phyloP scores from a whole-genome alignment of 164 flowering plant species.

The Macadamia tetraphylla region DNA sequence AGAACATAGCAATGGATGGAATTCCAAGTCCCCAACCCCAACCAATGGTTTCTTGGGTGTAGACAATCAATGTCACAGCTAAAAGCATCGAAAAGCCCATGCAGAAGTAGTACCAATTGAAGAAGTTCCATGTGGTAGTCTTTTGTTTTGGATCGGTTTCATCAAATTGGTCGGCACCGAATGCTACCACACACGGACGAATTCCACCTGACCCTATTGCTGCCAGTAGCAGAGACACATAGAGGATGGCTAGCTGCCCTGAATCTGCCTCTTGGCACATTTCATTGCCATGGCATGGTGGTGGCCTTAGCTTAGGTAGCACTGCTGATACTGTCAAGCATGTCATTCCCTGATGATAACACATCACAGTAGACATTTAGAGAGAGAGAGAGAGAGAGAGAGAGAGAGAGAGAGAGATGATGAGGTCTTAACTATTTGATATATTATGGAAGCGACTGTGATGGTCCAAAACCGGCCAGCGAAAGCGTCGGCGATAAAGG shows the following conservation, averaged over 20 bases:
- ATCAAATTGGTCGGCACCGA: slow-evolving; percentile 87
- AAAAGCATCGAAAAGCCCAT: slow-evolving; percentile 69
- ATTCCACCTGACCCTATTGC: slow-evolving; percentile 82
- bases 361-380: too few species aligned
- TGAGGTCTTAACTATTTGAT: slow-evolving; percentile 51
- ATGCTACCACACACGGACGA: slow-evolving; percentile 82
- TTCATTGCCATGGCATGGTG: slow-evolving; percentile 32
- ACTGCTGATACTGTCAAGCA: slow-evolving; percentile 57
- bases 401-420: background rate
- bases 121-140: slow-evolving; percentile 64
- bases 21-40: slow-evolving; percentile 90
- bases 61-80: slow-evolving; percentile 78
- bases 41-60: slow-evolving; percentile 75
- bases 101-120: slow-evolving; percentile 84
- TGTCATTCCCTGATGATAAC: slow-evolving; percentile 56
- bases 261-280: slow-evolving; percentile 49
- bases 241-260: slow-evolving; percentile 55
- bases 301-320: slow-evolving; percentile 56
- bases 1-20: slow-evolving; percentile 53
- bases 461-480: slow-evolving; percentile 94
- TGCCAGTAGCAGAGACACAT: slow-evolving; percentile 46
- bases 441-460: slow-evolving; percentile 70
- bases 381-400: background rate
- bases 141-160: slow-evolving; percentile 50
- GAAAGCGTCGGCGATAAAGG: slow-evolving; percentile 75